These are phyloP conservation scores for Nannochloropsis oceanica DNA, from an alignment of 108 stramenopile species.

Conservation along the genomic window DNA sequence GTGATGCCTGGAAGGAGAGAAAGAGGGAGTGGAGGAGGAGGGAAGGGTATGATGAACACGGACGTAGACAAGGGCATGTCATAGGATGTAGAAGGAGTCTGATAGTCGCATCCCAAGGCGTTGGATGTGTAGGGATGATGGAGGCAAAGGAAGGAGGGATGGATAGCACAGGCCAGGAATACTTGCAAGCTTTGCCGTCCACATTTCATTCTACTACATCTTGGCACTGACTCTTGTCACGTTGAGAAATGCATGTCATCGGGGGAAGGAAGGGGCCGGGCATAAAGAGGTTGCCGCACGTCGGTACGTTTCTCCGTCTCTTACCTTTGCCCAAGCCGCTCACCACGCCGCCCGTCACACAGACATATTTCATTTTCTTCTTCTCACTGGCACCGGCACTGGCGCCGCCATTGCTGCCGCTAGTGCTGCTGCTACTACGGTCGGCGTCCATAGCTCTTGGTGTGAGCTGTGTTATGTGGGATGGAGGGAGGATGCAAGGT, in stretches of 20 bases:
- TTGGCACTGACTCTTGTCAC: no score
- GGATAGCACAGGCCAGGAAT: no score
- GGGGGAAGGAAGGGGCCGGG: no score
- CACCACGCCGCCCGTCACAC: conserved; percentile 75
- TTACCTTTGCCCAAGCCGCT: conserved; percentile 87
- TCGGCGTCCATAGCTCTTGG: neutral
- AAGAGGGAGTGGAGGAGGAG: neutral
- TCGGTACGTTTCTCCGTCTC: neutral
- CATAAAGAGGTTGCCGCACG: no score
- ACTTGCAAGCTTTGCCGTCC: no score
- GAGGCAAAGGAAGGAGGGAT: no score
- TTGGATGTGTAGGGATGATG: neutral
- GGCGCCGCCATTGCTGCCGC: neutral
- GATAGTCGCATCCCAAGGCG: neutral
- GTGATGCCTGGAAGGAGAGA: conserved; percentile 40
- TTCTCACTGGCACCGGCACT: neutral
- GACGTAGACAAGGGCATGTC: neutral
- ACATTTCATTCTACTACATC: no score
- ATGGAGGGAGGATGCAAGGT: neutral
- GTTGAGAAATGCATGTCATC: no score
- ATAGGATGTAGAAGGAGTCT: neutral
- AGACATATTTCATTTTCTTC: neutral
- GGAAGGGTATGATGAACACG: neutral
- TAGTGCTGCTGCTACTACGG: neutral
- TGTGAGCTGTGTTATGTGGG: neutral